Base-by-base conservation (phyloP, 306 rosid genomes). In the Cicer cuneatum region DNA sequence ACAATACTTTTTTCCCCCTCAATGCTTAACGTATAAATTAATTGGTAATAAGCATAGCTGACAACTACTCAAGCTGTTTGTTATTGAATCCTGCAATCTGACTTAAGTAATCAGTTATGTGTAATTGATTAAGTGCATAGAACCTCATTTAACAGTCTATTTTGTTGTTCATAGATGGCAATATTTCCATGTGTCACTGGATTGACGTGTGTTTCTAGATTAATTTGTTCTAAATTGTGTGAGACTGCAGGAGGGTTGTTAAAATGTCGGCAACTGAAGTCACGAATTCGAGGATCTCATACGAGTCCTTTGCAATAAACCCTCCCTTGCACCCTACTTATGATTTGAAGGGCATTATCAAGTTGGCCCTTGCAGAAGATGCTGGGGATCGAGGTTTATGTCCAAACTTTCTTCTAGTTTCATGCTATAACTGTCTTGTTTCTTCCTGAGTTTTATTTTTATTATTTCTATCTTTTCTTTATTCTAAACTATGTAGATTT, bases 301-400 rank as follows among this genome's bases (percentile, higher is more conserved):
- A 72, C 0, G 81, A 87, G 24, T 85, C 93, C 56, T 76, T 81
- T 72, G 78, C 86, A 37, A 67, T 91, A 72, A 78, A 84, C 85
- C 96, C 97, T 80, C 98, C 97, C 7, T 19, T 79, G 57, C 98
- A 89, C 87, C 98, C 98, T 6, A 89, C 98, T 54, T 93, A 93
- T 82, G 97, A 91, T 84, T 77, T 93, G 84, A 78, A 74, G 67
- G 92, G 87, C 38, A 78, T 86, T 69, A 88, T 93, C 82, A 82
- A 91, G 83, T 82, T 84, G 71, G 93, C 97, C 7, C 92, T 93
- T 74, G 85, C 90, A 56, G 98, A 93, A 77, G 98, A 93, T 75
- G 93, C 91, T 8, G 93, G 92, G 69, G 90, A 86, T 77, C 82
- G 24, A 81, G 98, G 98, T 90, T 87, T 62, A 13, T 48, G 39